Evolutionary conservation across 768 basidiomycete species (phyloP).

Genomic region (Lactifluus hygrophoroides): DNA sequence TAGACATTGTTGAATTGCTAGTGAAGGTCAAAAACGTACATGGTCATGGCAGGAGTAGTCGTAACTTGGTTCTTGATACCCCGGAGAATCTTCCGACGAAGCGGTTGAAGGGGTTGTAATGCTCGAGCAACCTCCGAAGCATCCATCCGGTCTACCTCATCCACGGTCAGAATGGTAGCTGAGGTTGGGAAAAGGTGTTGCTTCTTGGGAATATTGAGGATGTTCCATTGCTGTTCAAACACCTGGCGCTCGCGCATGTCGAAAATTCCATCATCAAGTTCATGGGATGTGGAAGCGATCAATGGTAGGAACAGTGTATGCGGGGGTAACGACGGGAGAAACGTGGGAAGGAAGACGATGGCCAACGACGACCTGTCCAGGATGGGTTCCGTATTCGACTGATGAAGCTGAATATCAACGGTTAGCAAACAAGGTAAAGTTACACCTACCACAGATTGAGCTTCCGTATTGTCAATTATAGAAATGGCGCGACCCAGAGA

Average conservation of each 20-base stretch:
- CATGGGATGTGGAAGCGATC: conserved; percentile 22
- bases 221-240: conserved; percentile 27
- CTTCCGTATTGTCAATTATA: conserved; percentile 34
- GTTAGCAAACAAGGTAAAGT: conserved; percentile 23
- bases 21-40: conserved; percentile 39
- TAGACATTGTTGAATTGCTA: neutral
- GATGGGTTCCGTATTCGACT: conserved; percentile 34
- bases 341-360: conserved; percentile 55
- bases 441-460: conserved; percentile 30
- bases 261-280: conserved; percentile 21
- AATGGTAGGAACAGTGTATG: conserved; percentile 56
- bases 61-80: conserved; percentile 36
- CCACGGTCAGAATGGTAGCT: conserved; percentile 22
- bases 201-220: conserved; percentile 22
- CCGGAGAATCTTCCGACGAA: conserved; percentile 23
- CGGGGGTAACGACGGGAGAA: conserved; percentile 28
- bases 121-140: conserved; percentile 14
- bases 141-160: conserved; percentile 13
- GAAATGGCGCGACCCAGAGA: conserved; percentile 29
- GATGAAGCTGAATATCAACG: conserved; percentile 33
- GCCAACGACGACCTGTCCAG: conserved; percentile 50
- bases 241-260: conserved; percentile 24
- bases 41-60: conserved; percentile 50
- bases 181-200: conserved; percentile 23
- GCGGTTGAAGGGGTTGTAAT: conserved; percentile 16